These are phyloP conservation scores for Podospora sp. DNA, from an alignment of 495 filamentous ascomycete species.

Conservation along the genomic window DNA sequence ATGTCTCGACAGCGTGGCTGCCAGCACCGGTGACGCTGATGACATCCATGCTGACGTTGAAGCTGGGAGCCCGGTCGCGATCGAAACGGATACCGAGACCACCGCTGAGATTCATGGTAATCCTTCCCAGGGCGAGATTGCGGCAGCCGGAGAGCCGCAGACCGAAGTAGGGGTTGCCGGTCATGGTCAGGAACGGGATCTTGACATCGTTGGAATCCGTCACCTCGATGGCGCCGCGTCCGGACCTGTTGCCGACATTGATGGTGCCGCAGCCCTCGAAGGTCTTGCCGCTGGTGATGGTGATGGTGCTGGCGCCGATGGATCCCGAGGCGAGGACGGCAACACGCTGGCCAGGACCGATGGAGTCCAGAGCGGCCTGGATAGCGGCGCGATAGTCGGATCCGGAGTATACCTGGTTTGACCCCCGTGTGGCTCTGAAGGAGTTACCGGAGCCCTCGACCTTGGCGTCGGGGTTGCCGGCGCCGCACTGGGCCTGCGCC, in stretches of 20 bases:
- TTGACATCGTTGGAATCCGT: conserved; percentile 38
- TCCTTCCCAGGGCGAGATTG: conserved; percentile 43
- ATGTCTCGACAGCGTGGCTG: conserved; percentile 51
- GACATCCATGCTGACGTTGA: conserved; percentile 47
- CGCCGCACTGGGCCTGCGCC: conserved; percentile 43
- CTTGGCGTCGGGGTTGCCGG: conserved; percentile 41
- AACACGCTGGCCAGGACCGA: conserved; percentile 56
- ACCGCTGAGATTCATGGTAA: conserved; percentile 49
- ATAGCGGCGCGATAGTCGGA: conserved; percentile 50
- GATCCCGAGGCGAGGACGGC: conserved; percentile 63
- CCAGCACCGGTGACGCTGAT: conserved; percentile 47
- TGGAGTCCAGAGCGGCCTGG: conserved; percentile 49
- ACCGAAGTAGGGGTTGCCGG: conserved; percentile 52
- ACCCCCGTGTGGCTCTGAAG: conserved; percentile 40
- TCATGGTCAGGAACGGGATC: conserved; percentile 50
- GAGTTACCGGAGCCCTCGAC: conserved; percentile 44
- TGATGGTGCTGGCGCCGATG: conserved; percentile 56
- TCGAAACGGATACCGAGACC: conserved; percentile 53
- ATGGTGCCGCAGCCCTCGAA: conserved; percentile 56
- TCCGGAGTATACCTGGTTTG: conserved; percentile 40
- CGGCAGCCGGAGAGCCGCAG: conserved; percentile 47
- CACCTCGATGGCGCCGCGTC: conserved; percentile 48
- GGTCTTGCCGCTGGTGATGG: conserved; percentile 46
- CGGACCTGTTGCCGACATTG: conserved; percentile 42
- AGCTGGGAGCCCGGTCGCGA: conserved; percentile 44